Conservation (phyloP, 1,139 yeast species). For the Saccharomyces hybrid region DNA sequence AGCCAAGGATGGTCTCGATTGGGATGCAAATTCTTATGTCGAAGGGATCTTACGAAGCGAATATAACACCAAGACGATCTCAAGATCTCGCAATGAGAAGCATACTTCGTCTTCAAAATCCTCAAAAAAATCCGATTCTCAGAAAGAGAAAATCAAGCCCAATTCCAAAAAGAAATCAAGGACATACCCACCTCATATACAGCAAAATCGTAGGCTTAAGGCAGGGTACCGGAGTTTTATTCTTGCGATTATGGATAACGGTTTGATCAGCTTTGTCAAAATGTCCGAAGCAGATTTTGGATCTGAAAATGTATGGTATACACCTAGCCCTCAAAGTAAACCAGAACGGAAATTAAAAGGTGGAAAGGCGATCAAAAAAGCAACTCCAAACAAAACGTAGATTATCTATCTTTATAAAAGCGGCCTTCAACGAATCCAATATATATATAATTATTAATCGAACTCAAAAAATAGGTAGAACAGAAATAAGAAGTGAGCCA, state of each 20-base stretch:
- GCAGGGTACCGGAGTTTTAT: constrained; percentile 48
- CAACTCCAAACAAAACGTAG: not conserved
- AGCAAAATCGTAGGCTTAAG: constrained; percentile 34
- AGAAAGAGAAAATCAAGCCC: constrained; percentile 31
- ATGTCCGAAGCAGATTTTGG: constrained; percentile 55
- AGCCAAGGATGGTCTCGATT: constrained; percentile 12
- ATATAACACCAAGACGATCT: constrained; percentile 8
- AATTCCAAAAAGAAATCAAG: constrained; percentile 22
- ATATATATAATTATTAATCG: too few relatives aligned
- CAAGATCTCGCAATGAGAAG: constrained; percentile 7
- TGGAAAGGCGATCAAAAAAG: not conserved
- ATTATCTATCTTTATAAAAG: not conserved
- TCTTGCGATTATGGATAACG: constrained; percentile 64
- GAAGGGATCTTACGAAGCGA: constrained; percentile 24
- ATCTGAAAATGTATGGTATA: constrained; percentile 33
- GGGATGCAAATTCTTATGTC: constrained; percentile 21
- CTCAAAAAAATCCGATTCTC: not conserved
- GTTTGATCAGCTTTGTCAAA: constrained; percentile 59
- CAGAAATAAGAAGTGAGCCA: too few relatives aligned
- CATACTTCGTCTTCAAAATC: not conserved
- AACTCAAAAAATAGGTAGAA: not conserved
- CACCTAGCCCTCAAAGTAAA: constrained; percentile 5
- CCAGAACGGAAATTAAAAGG: not conserved
- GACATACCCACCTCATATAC: constrained; percentile 16
- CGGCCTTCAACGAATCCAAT: too few relatives aligned